Conservation (phyloP, 768 basidiomycete species). For the Tubosaeta brunneosetosa region DNA sequence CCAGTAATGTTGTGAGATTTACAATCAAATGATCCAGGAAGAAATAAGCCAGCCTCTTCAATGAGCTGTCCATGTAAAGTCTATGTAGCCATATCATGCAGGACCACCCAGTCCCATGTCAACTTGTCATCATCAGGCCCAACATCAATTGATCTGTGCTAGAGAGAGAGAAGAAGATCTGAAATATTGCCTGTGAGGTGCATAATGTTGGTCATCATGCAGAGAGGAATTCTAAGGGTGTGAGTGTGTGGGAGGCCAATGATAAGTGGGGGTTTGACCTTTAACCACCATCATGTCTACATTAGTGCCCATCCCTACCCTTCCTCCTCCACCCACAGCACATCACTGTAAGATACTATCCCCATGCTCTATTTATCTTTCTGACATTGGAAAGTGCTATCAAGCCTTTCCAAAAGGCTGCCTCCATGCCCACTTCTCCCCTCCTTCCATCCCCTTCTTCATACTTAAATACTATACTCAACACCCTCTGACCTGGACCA, state of each 20-base stretch:
- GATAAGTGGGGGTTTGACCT: background rate
- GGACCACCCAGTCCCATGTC: background rate
- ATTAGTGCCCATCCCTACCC: too few relatives aligned
- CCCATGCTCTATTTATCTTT: too few relatives aligned
- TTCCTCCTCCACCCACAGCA: too few relatives aligned
- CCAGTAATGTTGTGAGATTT: slow-evolving; percentile 23
- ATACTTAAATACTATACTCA: too few relatives aligned
- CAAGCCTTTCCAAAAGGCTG: too few relatives aligned
- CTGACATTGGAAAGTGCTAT: too few relatives aligned
- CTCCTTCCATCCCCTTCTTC: too few relatives aligned
- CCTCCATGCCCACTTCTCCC: too few relatives aligned
- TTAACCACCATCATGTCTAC: too few relatives aligned
- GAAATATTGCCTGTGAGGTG: background rate
- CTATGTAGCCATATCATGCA: background rate
- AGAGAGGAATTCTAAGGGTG: background rate
- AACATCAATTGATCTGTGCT: background rate
- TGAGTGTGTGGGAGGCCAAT: background rate
- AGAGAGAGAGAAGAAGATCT: background rate
- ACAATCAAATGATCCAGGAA: slow-evolving; percentile 16
- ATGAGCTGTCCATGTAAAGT: background rate
- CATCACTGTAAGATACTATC: too few relatives aligned
- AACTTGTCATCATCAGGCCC: background rate
- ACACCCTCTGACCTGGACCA: too few relatives aligned
- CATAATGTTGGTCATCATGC: background rate
- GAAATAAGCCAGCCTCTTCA: slow-evolving; percentile 1